Base-by-base conservation (phyloP, 1,284 basidiomycete species). In the Veloporphyrellus conicus region DNA sequence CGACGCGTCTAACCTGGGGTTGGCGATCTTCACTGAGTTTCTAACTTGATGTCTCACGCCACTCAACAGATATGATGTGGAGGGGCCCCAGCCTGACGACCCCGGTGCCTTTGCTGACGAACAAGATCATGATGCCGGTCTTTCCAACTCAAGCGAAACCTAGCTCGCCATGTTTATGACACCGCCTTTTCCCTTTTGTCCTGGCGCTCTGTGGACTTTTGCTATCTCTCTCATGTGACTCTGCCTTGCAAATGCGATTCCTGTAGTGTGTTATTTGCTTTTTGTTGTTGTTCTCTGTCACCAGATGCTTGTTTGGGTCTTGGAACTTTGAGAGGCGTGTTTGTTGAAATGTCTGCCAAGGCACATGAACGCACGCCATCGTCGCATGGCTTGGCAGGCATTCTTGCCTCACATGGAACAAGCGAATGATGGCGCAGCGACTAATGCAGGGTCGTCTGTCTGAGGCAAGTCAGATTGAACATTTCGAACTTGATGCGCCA, bases 361-460 rank as follows among this genome's bases (percentile, higher is more conserved):
- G 52, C 52, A 64, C 59, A 61, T 57, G 50, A 54, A 50, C 48
- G 45, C 61, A 63, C 49, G 56, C 45, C 48, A 44, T 31, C 45
- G 25, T 59, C 45, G 53, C 61, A 48, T 63, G 58, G 41, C 18
- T 48, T 41, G 22, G 29, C 45, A 35, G 27, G 33, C 19, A 35
- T 27, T 31, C 22, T 45, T 8, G 33, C 38, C 39, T 43, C 38
- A 41, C 32, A 41, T 40, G 43, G 47, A 45, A 45, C 51, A 48
- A 57, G 41, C 32, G 25, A 46, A 36, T 16, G 41, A 33, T 37
- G 42, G 47, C 45, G 54, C 49, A 57, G 37, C 47, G 41, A 47
- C 50, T 38, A 54, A 47, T 34, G 48, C 28, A 56, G 58, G 47
- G 45, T 48, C 43, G 34, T 40, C 41, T 39, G 41, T 28, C 44